These are phyloP conservation scores for Sporodiniella umbellata DNA, from an alignment of 371 early-diverging fungal genomes.

Conservation along the genomic window DNA sequence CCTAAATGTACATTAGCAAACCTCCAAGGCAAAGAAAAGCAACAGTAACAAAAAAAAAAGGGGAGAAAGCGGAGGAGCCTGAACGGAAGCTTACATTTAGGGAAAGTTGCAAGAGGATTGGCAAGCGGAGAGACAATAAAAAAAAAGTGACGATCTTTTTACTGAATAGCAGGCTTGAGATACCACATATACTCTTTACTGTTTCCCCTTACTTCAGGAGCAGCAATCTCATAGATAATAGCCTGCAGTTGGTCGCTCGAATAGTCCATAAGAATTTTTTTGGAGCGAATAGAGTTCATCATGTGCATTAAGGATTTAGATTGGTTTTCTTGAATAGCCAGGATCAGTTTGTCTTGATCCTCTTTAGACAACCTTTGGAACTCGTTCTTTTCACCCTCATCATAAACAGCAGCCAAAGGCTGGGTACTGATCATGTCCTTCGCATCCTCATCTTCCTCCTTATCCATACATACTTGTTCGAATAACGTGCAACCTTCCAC, in stretches of 20 bases:
- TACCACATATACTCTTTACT: neutral
- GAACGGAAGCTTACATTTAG: no score
- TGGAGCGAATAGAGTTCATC: neutral
- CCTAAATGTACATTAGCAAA: no score
- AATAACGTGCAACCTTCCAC: neutral
- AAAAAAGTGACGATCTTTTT: no score
- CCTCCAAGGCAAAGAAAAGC: no score
- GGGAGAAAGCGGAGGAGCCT: no score
- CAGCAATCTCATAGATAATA: no score
- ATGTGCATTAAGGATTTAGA: conserved; percentile 15
- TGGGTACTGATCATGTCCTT: conserved; percentile 2
- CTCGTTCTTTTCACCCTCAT: neutral
- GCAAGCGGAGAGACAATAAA: no score
- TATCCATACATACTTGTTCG: conserved; percentile 1
- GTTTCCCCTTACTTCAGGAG: no score
- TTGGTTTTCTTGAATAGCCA: conserved; percentile 38
- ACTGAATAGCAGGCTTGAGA: no score
- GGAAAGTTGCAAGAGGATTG: no score
- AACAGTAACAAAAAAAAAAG: no score
- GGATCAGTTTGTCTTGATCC: conserved; percentile 12
- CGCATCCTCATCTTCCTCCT: conserved; percentile 41
- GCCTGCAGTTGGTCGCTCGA: no score
- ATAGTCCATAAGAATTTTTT: conserved; percentile 14
- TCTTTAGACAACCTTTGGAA: neutral
- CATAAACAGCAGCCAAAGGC: neutral